Conservation (phyloP, 192 early-diverging fungal species). For the Mortierella antarctica region DNA sequence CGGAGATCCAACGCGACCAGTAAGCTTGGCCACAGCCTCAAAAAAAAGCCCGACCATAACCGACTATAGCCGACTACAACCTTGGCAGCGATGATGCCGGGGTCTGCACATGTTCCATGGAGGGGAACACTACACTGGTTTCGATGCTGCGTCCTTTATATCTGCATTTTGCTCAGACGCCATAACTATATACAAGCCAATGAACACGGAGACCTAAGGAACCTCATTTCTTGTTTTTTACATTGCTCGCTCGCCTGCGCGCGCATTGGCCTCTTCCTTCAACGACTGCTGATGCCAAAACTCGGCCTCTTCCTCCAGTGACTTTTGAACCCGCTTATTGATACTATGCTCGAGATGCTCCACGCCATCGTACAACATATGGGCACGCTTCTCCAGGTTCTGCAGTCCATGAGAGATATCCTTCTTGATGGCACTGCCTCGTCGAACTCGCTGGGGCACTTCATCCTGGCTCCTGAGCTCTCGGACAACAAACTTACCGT, state of each 20-base stretch:
- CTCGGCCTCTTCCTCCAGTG: conserved; percentile 39
- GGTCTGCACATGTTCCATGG: too few species aligned
- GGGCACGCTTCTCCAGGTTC: conserved; percentile 40
- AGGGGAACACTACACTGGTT: too few species aligned
- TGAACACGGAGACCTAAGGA: too few species aligned
- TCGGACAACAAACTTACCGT: conserved; percentile 32
- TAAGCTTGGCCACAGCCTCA: too few species aligned
- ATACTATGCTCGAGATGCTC: conserved; percentile 41
- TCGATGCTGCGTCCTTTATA: too few species aligned
- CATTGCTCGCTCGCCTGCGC: conserved; percentile 33
- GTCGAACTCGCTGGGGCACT: conserved; percentile 15
- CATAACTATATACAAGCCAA: too few species aligned
- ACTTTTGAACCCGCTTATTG: conserved; percentile 30
- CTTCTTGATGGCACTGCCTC: conserved; percentile 7
- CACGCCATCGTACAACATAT: conserved; percentile 44
- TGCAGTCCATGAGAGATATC: conserved; percentile 23
- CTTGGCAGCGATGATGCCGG: too few species aligned
- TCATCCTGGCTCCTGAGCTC: neutral
- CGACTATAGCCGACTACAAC: too few species aligned
- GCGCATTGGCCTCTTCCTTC: conserved; percentile 43
- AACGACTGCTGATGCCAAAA: conserved; percentile 49
- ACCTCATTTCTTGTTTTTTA: conserved; percentile 6
- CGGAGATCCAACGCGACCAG: too few species aligned
- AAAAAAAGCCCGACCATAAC: too few species aligned
- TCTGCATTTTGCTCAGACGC: too few species aligned